Evolutionary conservation across 192 early-diverging fungal species (phyloP), one percentile per base, ranked within the genome.

Genomic region (Coemansia javaensis): DNA sequence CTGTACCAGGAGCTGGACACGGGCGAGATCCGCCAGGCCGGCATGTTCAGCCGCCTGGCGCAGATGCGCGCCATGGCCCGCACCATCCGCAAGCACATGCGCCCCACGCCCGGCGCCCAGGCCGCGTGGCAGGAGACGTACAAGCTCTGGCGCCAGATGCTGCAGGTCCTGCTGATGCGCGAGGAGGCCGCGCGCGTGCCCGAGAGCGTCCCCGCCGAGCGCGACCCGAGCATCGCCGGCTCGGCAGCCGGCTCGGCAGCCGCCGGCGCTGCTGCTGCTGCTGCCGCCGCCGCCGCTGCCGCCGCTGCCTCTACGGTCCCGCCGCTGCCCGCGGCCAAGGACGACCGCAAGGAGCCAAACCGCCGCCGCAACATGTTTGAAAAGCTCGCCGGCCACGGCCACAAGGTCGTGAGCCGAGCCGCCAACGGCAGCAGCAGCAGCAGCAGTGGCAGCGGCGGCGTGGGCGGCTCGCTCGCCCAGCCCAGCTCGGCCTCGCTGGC

Each of bases 1-100:
- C 76, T 92, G 28, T 87, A 91, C 53, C 91, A 85, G 7, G 85
- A 91, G 75, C 79, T 97, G 7, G 69, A 93, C 20, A 78, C 86
- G 18, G 68, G 89, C 21, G 91, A 91, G 41, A 88, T 93, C 2
- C 90, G 93, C 58, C 65, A 69, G 36, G 72, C 66, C 1, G 66
- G 66, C 7, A 43, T 69, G 39, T 75, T 64, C 27, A 69, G 72
- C 30, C 59, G 66, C 7, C 44, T 75, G 16, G 72, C 72, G 1
- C 72, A 69, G 37, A 67, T 68, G 66, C 66, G 65, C 23, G 66
- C 61, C n/a, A 69, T 75, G 17, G 69, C 63, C 61, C 56, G 66
- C 17, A 64, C 58, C 27, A 69, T 75, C 15, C 66, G 72, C 53
- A 67, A 75, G 72, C 53, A 75, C 36, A 69, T 75, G 62, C 66